phyloP scores from a whole-genome alignment of 225 moss, liverwort and hornwort species.

The Anthoceros angustus region DNA sequence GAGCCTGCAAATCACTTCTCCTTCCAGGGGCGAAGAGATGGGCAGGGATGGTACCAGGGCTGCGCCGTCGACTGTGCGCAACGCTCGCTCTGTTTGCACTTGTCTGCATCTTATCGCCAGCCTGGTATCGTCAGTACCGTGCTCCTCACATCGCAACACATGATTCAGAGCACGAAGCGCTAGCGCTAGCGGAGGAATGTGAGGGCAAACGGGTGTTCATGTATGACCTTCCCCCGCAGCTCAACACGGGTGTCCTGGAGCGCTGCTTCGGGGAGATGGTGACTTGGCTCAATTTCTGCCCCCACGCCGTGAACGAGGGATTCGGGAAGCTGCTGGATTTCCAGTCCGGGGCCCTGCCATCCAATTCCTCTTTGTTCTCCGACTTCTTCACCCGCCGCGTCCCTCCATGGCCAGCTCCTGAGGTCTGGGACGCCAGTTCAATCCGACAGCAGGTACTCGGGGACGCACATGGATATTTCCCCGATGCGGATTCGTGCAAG shows the following conservation, averaged over 20 bases:
- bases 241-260: slow-evolving; percentile 35
- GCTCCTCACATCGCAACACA: too few relatives aligned
- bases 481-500: background rate
- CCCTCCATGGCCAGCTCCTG: background rate
- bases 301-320: slow-evolving; percentile 35
- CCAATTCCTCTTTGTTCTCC: slow-evolving; percentile 14
- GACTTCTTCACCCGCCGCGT: slow-evolving; percentile 7
- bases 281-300: slow-evolving; percentile 54
- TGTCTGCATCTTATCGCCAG: too few relatives aligned
- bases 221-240: slow-evolving; percentile 45
- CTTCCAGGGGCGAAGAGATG: too few relatives aligned
- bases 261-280: slow-evolving; percentile 38
- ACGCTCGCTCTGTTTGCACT: too few relatives aligned
- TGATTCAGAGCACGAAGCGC: too few relatives aligned
- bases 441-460: background rate
- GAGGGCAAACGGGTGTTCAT: slow-evolving; percentile 44
- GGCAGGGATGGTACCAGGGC: too few relatives aligned
- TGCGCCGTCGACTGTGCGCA: too few relatives aligned
- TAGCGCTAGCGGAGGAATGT: slow-evolving; percentile 11
- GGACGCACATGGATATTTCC: background rate
- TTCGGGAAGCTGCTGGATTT: slow-evolving; percentile 9
- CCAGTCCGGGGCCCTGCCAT: background rate
- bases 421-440: background rate
- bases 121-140: too few relatives aligned
- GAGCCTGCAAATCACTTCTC: too few relatives aligned